Evolutionary conservation across 1,284 basidiomycete genomes (phyloP).

Genomic region (Trametes pubescens): DNA sequence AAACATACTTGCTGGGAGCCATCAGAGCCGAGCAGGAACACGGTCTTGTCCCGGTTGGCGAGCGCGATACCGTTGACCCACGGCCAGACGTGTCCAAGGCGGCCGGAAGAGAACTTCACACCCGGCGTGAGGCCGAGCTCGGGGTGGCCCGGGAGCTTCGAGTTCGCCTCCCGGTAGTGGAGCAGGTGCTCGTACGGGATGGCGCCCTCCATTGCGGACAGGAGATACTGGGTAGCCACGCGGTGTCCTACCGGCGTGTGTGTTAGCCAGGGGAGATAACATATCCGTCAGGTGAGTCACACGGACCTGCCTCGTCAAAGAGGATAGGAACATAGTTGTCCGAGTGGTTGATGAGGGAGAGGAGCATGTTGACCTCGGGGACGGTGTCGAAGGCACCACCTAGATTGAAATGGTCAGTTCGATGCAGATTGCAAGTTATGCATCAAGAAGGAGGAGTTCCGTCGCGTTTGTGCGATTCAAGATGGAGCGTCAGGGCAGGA

Average conservation of each 20-base stretch:
- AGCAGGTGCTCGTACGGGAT: slow-evolving; percentile 79
- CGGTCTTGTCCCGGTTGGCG: slow-evolving; percentile 76
- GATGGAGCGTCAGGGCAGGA: no score
- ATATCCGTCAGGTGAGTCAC: background rate
- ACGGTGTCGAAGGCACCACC: slow-evolving; percentile 88
- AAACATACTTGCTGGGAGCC: slow-evolving; percentile 73
- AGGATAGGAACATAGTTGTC: slow-evolving; percentile 71
- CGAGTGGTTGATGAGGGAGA: slow-evolving; percentile 72
- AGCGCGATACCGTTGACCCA: slow-evolving; percentile 84
- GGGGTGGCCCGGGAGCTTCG: slow-evolving; percentile 86
- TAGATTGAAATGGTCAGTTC: slow-evolving; percentile 33
- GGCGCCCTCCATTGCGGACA: slow-evolving; percentile 77
- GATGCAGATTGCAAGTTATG: no score
- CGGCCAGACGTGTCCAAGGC: slow-evolving; percentile 86
- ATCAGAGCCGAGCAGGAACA: slow-evolving; percentile 87
- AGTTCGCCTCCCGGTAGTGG: slow-evolving; percentile 84
- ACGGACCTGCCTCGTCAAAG: slow-evolving; percentile 80
- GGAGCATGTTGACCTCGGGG: slow-evolving; percentile 80
- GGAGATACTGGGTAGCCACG: slow-evolving; percentile 87
- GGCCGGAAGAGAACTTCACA: slow-evolving; percentile 87
- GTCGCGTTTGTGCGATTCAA: no score
- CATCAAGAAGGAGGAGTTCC: no score
- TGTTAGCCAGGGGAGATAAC: background rate
- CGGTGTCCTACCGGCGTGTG: slow-evolving; percentile 68
- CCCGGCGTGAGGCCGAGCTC: slow-evolving; percentile 87